Evolutionary conservation across 2,329 filamentous ascomycete genomes (phyloP).

Genomic region (Ophiostoma ulmi): DNA sequence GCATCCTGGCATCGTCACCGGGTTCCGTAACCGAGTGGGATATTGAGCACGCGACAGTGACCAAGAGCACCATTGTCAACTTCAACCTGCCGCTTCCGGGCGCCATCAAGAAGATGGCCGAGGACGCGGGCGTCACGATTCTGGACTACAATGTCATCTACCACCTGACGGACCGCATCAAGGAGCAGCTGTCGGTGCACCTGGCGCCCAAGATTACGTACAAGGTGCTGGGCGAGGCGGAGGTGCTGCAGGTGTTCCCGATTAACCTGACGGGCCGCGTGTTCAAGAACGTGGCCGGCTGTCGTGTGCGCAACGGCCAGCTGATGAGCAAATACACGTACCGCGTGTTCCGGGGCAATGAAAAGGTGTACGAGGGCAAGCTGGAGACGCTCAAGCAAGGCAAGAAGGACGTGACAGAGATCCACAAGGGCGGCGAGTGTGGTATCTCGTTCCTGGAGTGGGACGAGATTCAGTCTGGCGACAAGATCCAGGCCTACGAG

Average conservation of each 20-base stretch:
- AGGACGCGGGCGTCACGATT: constrained; percentile 66
- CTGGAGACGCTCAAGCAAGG: constrained; percentile 80
- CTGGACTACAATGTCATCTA: constrained; percentile 86
- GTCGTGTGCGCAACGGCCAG: constrained; percentile 75
- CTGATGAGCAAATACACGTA: constrained; percentile 61
- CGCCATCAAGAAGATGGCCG: constrained; percentile 64
- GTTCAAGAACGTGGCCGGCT: constrained; percentile 76
- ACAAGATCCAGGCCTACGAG: constrained; percentile 84
- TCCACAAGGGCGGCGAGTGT: constrained; percentile 90
- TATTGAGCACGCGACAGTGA: constrained; percentile 76
- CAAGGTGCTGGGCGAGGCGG: constrained; percentile 79
- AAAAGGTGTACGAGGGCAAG: constrained; percentile 78
- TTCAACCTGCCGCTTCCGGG: constrained; percentile 74
- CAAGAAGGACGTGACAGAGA: constrained; percentile 86
- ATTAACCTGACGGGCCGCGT: constrained; percentile 71
- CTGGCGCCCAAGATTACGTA: constrained; percentile 62
- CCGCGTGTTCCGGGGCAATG: constrained; percentile 64
- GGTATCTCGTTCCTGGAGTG: constrained; percentile 80
- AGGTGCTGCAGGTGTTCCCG: constrained; percentile 74
- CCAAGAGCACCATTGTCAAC: constrained; percentile 71
- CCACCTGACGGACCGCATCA: constrained; percentile 68
- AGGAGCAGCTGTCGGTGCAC: constrained; percentile 60
- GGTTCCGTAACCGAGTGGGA: constrained; percentile 81
- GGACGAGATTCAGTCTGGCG: constrained; percentile 71
- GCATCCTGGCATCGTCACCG: constrained; percentile 70